Evolutionary conservation across 2,329 filamentous ascomycete species (phyloP), one percentile per base, ranked within the genome.

Genomic region (Rhinocladiella mackenziei): DNA sequence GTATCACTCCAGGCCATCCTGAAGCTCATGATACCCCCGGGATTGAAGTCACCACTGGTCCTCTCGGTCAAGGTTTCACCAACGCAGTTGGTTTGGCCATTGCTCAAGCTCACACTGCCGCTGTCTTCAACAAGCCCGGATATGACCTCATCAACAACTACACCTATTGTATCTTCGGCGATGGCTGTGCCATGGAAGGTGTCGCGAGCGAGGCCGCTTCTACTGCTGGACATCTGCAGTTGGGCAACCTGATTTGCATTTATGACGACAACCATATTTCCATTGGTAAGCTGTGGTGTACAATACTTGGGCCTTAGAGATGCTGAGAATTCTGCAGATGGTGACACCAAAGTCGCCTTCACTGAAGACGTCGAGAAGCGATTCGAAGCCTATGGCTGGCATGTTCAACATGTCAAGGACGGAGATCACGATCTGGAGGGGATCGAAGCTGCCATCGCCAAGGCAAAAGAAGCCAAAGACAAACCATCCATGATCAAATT

Each of bases 191-290:
- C 72, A 94, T 94, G 89, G 92, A 98, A 78, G 92, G 92, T 78
- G 79, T 98, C 74, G 88, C 92, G 58, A 80, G 81, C 65, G 92
- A 98, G 77, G 91, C 92, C 62, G 87, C 78, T 59, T 95, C 89
- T 50, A 78, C 89, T 59, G 92, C 92, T 59, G 92, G 92, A 65
- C 92, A 98, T 76, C 79, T 97, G 70, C 86, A 97, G 79, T 82
- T 98, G 56, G 92, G 91, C 66, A 98, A 97, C 79, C 77, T 98
- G 64, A 97, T 97, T 71, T 82, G 80, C 70, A 79, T 98, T 72
- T 98, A 91, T 71, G 92, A 98, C 66, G 92, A 98, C 78, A 98
- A 98, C 81, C 86, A 95, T 70, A 97, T 98, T 65, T 94, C 80
- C 57, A 83, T 83, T 60, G 79, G 80, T 82, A 65, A 65, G 76